These are phyloP conservation scores for Collybia sp. DNA, from an alignment of 768 basidiomycete species.

Conservation along the genomic window DNA sequence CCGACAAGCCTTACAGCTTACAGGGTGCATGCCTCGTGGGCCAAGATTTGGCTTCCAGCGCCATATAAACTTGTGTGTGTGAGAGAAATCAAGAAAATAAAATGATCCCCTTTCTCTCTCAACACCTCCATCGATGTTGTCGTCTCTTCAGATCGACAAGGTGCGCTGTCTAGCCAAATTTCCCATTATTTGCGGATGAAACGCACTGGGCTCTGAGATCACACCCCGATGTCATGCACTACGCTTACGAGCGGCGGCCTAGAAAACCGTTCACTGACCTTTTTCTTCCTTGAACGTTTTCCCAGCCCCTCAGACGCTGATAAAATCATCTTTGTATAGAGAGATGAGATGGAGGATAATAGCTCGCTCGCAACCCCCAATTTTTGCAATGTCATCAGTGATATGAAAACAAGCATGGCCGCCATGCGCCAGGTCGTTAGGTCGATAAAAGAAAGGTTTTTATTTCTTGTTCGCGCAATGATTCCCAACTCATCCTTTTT, in stretches of 20 bases:
- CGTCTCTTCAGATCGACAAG: too few species aligned
- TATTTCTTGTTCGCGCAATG: slow-evolving; percentile 3
- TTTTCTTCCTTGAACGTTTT: not conserved
- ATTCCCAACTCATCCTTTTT: not conserved
- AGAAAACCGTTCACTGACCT: slow-evolving; percentile 26
- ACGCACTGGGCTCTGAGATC: slow-evolving; percentile 57
- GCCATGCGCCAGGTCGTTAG: slow-evolving; percentile 56
- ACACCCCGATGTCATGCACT: slow-evolving; percentile 21
- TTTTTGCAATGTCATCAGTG: slow-evolving; percentile 25
- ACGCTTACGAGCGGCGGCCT: slow-evolving; percentile 27
- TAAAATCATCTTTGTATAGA: too few species aligned
- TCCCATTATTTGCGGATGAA: slow-evolving; percentile 34
- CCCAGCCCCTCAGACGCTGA: too few species aligned
- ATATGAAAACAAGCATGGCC: slow-evolving; percentile 60
- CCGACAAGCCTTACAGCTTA: too few species aligned
- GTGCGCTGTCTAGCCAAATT: not conserved
- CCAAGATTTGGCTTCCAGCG: too few species aligned
- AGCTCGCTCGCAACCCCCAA: too few species aligned
- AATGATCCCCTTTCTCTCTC: too few species aligned
- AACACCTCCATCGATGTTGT: too few species aligned
- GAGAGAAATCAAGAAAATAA: too few species aligned
- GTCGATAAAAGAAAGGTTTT: slow-evolving; percentile 51
- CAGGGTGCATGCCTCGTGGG: not conserved
- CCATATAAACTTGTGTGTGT: too few species aligned
- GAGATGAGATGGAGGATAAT: too few species aligned